Percentiles rank a stretch among this genome's conserved stretches.
Evolutionary conservation across 139 green algal species (phyloP).

Genomic region (Micromonas pusilla): DNA sequence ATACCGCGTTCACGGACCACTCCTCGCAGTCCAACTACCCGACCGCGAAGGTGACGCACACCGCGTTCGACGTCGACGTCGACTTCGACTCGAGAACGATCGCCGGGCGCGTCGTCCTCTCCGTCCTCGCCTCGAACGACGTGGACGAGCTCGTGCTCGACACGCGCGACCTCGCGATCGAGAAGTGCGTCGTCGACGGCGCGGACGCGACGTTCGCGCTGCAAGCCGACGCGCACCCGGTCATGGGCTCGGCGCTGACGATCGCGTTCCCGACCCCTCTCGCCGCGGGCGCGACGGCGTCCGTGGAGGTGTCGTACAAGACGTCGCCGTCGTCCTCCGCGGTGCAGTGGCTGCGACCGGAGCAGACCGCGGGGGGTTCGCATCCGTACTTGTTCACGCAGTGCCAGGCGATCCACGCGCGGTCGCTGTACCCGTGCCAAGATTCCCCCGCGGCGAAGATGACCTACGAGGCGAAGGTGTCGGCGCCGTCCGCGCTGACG

Average conservation of each 20-base stretch:
- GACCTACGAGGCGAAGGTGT: slow-evolving; percentile 23
- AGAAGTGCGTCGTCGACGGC: not conserved
- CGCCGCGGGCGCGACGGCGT: not conserved
- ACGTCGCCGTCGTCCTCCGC: slow-evolving; percentile 52
- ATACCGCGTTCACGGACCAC: too few relatives aligned
- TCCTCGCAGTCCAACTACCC: not conserved
- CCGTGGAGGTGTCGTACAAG: not conserved
- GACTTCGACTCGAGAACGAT: not conserved
- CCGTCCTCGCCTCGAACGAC: not conserved
- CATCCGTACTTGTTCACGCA: slow-evolving; percentile 89
- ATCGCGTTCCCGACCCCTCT: not conserved
- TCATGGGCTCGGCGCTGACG: not conserved
- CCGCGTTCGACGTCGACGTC: not conserved
- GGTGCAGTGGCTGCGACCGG: slow-evolving; percentile 70
- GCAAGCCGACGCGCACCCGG: not conserved
- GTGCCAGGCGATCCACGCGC: slow-evolving; percentile 91
- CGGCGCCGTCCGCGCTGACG: not conserved
- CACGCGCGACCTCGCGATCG: slow-evolving; percentile 30
- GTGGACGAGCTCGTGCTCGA: slow-evolving; percentile 21
- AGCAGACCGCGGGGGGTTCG: slow-evolving; percentile 67
- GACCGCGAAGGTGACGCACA: not conserved
- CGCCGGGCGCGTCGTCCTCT: too few relatives aligned
- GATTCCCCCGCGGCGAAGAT: slow-evolving; percentile 68
- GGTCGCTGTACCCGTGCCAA: slow-evolving; percentile 82
- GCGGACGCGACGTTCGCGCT: not conserved